A percentile compares a stretch with the other conserved stretches of the same genome.
Evolutionary conservation across 495 filamentous ascomycete genomes (phyloP).

Genomic region (Aspergillus leporis): DNA sequence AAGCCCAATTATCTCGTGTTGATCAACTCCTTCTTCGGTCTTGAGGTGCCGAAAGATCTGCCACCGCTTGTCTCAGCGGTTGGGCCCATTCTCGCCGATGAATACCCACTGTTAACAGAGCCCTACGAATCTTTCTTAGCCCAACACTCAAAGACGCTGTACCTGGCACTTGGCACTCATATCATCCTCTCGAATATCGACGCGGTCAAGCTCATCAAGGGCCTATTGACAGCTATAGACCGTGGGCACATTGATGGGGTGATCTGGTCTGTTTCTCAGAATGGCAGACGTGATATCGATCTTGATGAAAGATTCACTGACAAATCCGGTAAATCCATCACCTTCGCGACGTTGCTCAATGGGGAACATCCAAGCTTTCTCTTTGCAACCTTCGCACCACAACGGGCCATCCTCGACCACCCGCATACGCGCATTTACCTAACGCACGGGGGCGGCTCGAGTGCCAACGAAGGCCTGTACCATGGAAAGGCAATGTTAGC

Average conservation of each 20-base stretch:
- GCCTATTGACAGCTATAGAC: constrained; percentile 21
- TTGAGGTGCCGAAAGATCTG: constrained; percentile 40
- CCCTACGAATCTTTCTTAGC: constrained; percentile 23
- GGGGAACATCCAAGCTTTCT: constrained; percentile 25
- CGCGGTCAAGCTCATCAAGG: constrained; percentile 26
- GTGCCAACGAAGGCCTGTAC: constrained; percentile 39
- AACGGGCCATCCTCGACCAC: constrained; percentile 35
- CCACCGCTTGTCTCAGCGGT: constrained; percentile 34
- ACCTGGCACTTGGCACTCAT: constrained; percentile 42
- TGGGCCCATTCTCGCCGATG: constrained; percentile 35
- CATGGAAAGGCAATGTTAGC: constrained; percentile 34
- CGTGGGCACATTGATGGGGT: constrained; percentile 36
- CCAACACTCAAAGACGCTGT: constrained; percentile 25
- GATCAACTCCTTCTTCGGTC: constrained; percentile 43
- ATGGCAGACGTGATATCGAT: constrained; percentile 20
- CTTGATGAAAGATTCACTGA: constrained; percentile 9
- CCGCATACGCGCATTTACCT: constrained; percentile 29
- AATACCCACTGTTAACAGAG: constrained; percentile 22
- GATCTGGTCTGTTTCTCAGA: constrained; percentile 34
- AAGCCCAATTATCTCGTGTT: constrained; percentile 43
- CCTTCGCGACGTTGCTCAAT: constrained; percentile 24
- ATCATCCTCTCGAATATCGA: constrained; percentile 29
- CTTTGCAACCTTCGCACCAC: constrained; percentile 32
- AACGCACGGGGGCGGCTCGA: constrained; percentile 37
- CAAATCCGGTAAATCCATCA: not conserved